phyloP scores from a whole-genome alignment of 805 yeast species.

The Tetrapisispora iriomotensis region DNA sequence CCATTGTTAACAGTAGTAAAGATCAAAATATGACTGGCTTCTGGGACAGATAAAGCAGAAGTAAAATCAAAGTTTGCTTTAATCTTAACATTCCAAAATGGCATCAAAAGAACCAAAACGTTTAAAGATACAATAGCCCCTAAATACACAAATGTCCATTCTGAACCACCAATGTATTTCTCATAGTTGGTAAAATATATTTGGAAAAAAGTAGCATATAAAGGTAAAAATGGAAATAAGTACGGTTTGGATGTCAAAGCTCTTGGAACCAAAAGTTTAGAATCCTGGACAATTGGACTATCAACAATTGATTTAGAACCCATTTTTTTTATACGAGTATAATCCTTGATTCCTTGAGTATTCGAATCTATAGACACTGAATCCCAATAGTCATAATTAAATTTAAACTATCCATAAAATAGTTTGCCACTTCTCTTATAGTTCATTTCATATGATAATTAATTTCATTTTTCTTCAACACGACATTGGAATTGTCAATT shows the following conservation, averaged over 20 bases:
- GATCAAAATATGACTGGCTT: slow-evolving; percentile 66
- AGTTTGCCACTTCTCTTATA: too few relatives aligned
- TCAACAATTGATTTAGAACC: slow-evolving; percentile 37
- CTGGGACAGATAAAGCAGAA: slow-evolving; percentile 40
- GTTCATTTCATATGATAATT: too few relatives aligned
- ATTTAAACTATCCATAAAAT: too few relatives aligned
- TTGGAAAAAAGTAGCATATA: slow-evolving; percentile 66
- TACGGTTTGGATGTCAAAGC: slow-evolving; percentile 56
- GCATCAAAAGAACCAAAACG: slow-evolving; percentile 71
- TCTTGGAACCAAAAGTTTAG: slow-evolving; percentile 67
- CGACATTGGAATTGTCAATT: too few relatives aligned
- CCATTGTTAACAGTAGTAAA: slow-evolving; percentile 83
- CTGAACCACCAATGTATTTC: slow-evolving; percentile 72
- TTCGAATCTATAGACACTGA: too few relatives aligned
- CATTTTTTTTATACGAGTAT: slow-evolving; percentile 1
- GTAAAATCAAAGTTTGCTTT: slow-evolving; percentile 61
- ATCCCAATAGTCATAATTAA: too few relatives aligned
- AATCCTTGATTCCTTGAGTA: too few relatives aligned
- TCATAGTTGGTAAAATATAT: slow-evolving; percentile 66
- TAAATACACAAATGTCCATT: slow-evolving; percentile 90
- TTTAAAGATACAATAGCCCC: slow-evolving; percentile 67
- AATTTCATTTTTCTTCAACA: too few relatives aligned
- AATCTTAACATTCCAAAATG: slow-evolving; percentile 82
- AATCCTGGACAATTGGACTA: slow-evolving; percentile 60
- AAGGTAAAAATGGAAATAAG: slow-evolving; percentile 67